A percentile compares a stretch with the other conserved stretches of the same genome.
Evolutionary conservation across 176 grass and related monocot species (phyloP).

Genomic region (Areca catechu): DNA sequence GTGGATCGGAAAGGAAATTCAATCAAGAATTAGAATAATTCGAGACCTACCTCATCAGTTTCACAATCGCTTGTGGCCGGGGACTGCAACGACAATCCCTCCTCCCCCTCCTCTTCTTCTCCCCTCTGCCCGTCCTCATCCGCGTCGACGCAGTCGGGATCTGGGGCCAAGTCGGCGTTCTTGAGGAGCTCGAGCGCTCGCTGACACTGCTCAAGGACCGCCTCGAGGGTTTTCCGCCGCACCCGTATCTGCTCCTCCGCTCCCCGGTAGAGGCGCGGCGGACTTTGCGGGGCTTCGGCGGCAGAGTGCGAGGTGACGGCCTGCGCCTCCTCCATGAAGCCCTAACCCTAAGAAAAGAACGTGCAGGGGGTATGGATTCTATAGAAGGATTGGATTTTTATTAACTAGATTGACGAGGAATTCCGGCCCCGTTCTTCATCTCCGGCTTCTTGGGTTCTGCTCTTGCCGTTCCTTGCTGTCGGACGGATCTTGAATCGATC

Average conservation of each 20-base stretch:
- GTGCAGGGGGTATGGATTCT: too few relatives aligned
- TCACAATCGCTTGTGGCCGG: neutral
- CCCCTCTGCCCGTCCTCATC: neutral
- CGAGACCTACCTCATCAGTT: neutral
- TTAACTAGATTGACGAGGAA: too few relatives aligned
- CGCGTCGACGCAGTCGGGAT: neutral
- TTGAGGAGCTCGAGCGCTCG: conserved; percentile 11
- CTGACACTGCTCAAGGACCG: conserved; percentile 16
- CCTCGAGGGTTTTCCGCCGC: conserved; percentile 16
- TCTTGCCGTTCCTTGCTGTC: too few relatives aligned
- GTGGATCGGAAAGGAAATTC: too few relatives aligned
- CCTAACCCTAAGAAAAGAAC: neutral
- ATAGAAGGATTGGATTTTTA: too few relatives aligned
- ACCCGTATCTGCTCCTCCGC: conserved; percentile 15
- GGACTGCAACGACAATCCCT: neutral
- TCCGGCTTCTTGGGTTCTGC: too few relatives aligned
- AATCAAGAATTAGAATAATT: too few relatives aligned
- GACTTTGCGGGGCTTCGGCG: neutral
- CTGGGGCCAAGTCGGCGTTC: conserved; percentile 4
- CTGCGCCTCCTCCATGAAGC: conserved; percentile 5
- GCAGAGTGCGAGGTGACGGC: neutral
- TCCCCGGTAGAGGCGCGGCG: neutral
- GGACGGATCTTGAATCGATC: too few relatives aligned
- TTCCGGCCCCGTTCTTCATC: too few relatives aligned
- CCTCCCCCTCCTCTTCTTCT: neutral